Evolutionary conservation across 306 rosid genomes (phyloP), one percentile per base, ranked within the genome.

Genomic region (Castanospermum australe): DNA sequence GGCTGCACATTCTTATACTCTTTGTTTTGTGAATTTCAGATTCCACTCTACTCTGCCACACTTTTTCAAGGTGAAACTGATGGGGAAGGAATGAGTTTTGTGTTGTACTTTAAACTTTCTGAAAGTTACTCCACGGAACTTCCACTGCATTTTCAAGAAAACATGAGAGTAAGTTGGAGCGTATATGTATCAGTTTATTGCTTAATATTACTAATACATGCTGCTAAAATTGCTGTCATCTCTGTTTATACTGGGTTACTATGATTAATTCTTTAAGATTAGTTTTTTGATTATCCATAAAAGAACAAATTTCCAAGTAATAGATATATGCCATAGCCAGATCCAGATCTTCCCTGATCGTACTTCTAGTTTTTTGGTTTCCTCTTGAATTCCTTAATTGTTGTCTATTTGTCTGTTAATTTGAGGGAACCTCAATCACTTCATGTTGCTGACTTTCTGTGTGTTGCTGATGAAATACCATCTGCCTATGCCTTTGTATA

Each of bases 61-160:
- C 76, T 96, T 67, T 96, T 96, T 75, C 98, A 95, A 87, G 98
- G 96, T 5, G 99, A 93, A 84, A 90, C 89, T 0, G 96, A 96
- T 74, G 99, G 99, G 20, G 96, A 96, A 88, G 99, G 99, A 83
- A 83, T 90, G 92, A 91, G 91, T 84, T 81, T 91, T 56, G 94
- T 96, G 64, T 88, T 96, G 89, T 96, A 96, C 91, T 96, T 93
- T 32, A 96, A 91, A 87, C 96, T 96, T 80, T 86, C 91, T 25
- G 98, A 96, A 24, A 79, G 88, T 68, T 91, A 90, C 73, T 57
- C 93, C 13, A 93, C 90, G 83, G 94, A 96, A 81, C 93, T 96
- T 87, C 94, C 98, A 47, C 83, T 76, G 64, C 81, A 71, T 79
- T 93, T 93, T 77, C 94, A 90, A 90, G 99, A 96, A 79, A 90